phyloP scores from a whole-genome alignment of 306 rosid species.

The Hippophae rhamnoides region DNA sequence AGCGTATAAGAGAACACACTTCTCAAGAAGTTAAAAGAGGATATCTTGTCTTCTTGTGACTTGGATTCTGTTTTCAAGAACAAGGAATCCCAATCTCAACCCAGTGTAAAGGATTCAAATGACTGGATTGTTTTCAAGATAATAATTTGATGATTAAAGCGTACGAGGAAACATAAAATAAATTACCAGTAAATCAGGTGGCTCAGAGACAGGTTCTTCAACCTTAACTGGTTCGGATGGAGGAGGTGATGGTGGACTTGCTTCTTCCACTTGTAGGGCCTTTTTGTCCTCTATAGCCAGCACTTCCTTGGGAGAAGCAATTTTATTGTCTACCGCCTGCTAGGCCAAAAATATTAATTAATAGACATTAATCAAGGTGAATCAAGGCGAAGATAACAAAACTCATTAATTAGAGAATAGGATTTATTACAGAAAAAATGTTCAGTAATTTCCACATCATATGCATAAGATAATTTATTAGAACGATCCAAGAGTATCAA shows the following conservation, averaged over 20 bases:
- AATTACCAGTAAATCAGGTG: constrained; percentile 84
- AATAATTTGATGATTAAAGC: not conserved
- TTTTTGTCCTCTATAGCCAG: constrained; percentile 80
- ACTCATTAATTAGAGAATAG: not conserved
- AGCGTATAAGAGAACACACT: too few species aligned
- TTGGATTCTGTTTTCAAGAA: too few species aligned
- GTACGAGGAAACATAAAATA: not conserved
- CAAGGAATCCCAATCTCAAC: too few species aligned
- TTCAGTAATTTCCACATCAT: too few species aligned
- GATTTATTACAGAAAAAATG: not conserved
- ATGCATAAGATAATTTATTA: too few species aligned
- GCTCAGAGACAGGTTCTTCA: constrained; percentile 65
- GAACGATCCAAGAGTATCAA: not conserved
- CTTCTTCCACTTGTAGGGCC: constrained; percentile 47
- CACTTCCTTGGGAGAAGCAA: constrained; percentile 66
- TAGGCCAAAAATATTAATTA: constrained; percentile 8
- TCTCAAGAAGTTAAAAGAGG: too few species aligned
- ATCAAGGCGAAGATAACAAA: constrained; percentile 5
- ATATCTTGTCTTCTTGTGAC: too few species aligned
- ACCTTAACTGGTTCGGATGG: constrained; percentile 75
- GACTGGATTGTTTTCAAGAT: too few species aligned
- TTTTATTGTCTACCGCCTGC: constrained; percentile 52
- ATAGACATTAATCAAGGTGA: not conserved
- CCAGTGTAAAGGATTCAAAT: too few species aligned
- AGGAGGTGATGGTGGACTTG: constrained; percentile 30